These are phyloP conservation scores for Claviceps sorghi DNA, from an alignment of 2,329 filamentous ascomycete species.

Conservation along the genomic window DNA sequence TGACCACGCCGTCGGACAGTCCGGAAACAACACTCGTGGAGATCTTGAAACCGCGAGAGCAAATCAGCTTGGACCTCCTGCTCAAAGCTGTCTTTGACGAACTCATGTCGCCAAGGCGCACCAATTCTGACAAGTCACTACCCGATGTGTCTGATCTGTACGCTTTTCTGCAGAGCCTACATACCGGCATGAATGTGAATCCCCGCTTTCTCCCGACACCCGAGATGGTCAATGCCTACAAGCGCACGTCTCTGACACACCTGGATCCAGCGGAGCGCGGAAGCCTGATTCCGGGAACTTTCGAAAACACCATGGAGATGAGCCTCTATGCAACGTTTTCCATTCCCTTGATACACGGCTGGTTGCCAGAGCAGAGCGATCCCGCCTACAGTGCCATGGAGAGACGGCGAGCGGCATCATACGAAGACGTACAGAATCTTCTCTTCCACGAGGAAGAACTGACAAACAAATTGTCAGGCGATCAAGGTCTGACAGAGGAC, in stretches of 20 bases:
- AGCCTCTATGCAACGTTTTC: slow-evolving; percentile 80
- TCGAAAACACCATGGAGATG: slow-evolving; percentile 80
- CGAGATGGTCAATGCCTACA: slow-evolving; percentile 31
- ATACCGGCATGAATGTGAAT: slow-evolving; percentile 98
- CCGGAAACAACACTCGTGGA: slow-evolving; percentile 60
- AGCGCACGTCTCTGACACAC: slow-evolving; percentile 38
- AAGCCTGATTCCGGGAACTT: slow-evolving; percentile 49
- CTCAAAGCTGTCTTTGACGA: slow-evolving; percentile 88
- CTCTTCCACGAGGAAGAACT: slow-evolving; percentile 82
- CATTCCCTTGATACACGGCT: slow-evolving; percentile 82
- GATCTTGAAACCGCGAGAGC: slow-evolving; percentile 64
- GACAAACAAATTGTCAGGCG: slow-evolving; percentile 51
- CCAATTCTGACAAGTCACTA: slow-evolving; percentile 46
- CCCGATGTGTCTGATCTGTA: slow-evolving; percentile 85
- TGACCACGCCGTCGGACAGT: slow-evolving; percentile 57
- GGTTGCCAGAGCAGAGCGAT: slow-evolving; percentile 60
- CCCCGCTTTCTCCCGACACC: slow-evolving; percentile 60
- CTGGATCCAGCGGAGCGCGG: slow-evolving; percentile 35
- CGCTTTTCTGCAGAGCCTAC: slow-evolving; percentile 70
- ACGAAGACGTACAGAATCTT: slow-evolving; percentile 83
- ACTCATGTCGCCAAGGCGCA: slow-evolving; percentile 63
- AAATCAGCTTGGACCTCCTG: slow-evolving; percentile 72
- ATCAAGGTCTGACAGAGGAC: slow-evolving; percentile 44
- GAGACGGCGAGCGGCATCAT: slow-evolving; percentile 64
- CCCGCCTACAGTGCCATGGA: slow-evolving; percentile 54